phyloP scores from a whole-genome alignment of 208 protist genomes.

The Leishmania lainsoni region DNA sequence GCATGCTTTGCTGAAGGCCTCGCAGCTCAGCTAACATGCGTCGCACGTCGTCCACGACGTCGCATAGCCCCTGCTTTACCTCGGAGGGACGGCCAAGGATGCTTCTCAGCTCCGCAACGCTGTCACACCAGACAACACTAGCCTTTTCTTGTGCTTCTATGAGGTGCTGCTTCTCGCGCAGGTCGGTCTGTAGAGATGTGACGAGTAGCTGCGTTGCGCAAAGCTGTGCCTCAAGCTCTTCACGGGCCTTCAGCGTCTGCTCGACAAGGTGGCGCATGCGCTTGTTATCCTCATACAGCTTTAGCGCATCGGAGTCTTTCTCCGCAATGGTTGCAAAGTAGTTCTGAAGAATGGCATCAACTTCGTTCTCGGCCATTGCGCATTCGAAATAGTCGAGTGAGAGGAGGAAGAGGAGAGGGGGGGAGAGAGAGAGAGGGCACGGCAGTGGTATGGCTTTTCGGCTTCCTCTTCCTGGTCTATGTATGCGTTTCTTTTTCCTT shows the following conservation, averaged over 20 bases:
- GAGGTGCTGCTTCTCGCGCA: slow-evolving; percentile 56
- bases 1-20: slow-evolving; percentile 19
- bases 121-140: slow-evolving; percentile 31
- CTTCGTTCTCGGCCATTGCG: slow-evolving; percentile 49
- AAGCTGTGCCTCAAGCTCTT: slow-evolving; percentile 57
- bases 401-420: not conserved
- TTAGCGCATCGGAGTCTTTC: slow-evolving; percentile 82
- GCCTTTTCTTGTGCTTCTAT: slow-evolving; percentile 56
- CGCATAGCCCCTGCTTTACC: slow-evolving; percentile 37
- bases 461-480: not conserved
- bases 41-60: slow-evolving; percentile 47
- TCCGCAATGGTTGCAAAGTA: slow-evolving; percentile 71
- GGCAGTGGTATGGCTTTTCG: not conserved
- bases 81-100: slow-evolving; percentile 54
- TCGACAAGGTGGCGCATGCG: slow-evolving; percentile 62
- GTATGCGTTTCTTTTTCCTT: not conserved
- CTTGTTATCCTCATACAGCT: slow-evolving; percentile 75
- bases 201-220: slow-evolving; percentile 43
- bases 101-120: slow-evolving; percentile 37
- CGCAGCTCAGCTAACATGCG: slow-evolving; percentile 34
- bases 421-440: not conserved
- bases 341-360: slow-evolving; percentile 61
- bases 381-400: not conserved
- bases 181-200: slow-evolving; percentile 43
- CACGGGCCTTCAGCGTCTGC: slow-evolving; percentile 35